Evolutionary conservation across 371 early-diverging fungal species (phyloP).

Genomic region (Syncephalastrum racemosum): DNA sequence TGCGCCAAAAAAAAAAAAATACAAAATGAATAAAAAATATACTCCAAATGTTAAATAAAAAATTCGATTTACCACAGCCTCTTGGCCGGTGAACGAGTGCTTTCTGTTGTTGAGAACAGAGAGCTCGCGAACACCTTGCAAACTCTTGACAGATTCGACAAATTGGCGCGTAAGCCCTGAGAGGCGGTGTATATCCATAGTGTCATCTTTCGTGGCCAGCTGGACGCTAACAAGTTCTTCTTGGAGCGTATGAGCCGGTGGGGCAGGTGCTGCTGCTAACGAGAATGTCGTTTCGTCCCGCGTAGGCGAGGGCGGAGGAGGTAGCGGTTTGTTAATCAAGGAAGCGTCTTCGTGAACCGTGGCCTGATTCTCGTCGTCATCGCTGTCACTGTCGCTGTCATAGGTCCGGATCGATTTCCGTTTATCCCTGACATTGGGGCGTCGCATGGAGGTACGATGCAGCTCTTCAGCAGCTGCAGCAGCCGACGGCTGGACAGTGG

Average conservation of each 20-base stretch:
- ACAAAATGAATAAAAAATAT: too few species aligned
- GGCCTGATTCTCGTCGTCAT: slow-evolving; percentile 4
- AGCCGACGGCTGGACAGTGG: slow-evolving; percentile 16
- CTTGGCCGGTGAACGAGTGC: slow-evolving; percentile 23
- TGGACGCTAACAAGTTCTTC: not conserved
- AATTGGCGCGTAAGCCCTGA: slow-evolving; percentile 20
- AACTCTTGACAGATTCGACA: slow-evolving; percentile 12
- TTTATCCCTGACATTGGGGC: not conserved
- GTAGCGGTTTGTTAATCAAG: slow-evolving; percentile 11
- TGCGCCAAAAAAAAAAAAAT: not conserved
- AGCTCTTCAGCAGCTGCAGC: slow-evolving; percentile 12
- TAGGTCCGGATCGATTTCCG: slow-evolving; percentile 3
- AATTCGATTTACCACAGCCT: slow-evolving; percentile 20
- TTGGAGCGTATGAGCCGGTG: not conserved
- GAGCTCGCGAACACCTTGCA: slow-evolving; percentile 22
- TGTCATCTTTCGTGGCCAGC: not conserved
- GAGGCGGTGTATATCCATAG: slow-evolving; percentile 12
- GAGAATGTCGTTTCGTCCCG: too few species aligned
- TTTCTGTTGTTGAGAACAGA: slow-evolving; percentile 19
- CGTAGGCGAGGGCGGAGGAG: slow-evolving; percentile 5
- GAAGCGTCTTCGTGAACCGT: slow-evolving; percentile 14
- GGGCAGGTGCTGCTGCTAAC: not conserved
- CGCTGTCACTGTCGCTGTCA: slow-evolving; percentile 8
- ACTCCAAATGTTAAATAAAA: not conserved
- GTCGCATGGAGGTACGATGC: not conserved